Evolutionary conservation across 2,329 filamentous ascomycete species (phyloP), one percentile per base, ranked within the genome.

Genomic region (Ascosphaera pollenicola): DNA sequence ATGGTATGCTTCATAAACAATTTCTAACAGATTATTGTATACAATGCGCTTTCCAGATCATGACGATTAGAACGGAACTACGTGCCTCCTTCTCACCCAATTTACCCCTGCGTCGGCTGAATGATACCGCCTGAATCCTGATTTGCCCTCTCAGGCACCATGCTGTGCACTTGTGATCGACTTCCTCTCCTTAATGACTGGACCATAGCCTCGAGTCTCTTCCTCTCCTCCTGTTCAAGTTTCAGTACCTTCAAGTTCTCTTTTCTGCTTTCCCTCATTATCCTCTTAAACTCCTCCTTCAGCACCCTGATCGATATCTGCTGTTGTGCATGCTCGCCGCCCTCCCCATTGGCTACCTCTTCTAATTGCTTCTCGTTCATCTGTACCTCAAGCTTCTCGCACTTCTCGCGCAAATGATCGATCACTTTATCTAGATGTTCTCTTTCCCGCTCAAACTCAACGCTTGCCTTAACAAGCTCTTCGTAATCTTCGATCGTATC

Each of bases 241-340:
- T 70, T 72, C 41, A 81, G 51, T 43, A 66, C 61, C 57, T 68
- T 76, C 49, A 73, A 60, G 44, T 69, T 74, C 54, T 82, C 77
- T 1, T 66, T 63, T 44, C 75, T 69, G 37, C 73, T 73, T 50
- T 81, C 75, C 45, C 74, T 66, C 75, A 81, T 80, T 76, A 81
- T 81, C 61, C 77, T 80, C 62, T 78, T 79, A 53, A 82, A 82
- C 53, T 82, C 77, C 44, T 74, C 75, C 55, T 74, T 73, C 50
- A 82, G 51, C 32, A 80, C 73, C 56, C 70, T 70, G 17, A 73
- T 75, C 47, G 73, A 78, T 8, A 73, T 80, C 8, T 63, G 69
- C 45, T 75, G 72, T 11, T 55, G 49, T 35, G 51, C 51, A 38
- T 54, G 50, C 45, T 57, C 47, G 42, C 53, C 51, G 38, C 53